Conservation (phyloP, 2,329 filamentous ascomycete genomes). For the Allantophomopsis lycopodina region DNA sequence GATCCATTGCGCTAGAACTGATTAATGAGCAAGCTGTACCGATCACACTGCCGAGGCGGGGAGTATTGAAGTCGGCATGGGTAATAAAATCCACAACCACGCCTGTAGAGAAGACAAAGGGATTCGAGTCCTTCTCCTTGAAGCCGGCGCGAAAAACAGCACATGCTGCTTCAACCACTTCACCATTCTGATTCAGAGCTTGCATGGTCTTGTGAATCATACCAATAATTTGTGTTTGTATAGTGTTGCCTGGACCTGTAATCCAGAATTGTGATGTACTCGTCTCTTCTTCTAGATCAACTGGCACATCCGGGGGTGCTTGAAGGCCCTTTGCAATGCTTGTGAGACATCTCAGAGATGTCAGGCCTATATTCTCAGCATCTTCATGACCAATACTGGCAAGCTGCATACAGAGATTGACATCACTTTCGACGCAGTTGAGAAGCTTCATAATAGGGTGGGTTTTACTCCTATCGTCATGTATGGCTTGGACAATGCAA, state of each 20-base stretch:
- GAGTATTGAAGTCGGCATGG: conserved; percentile 42
- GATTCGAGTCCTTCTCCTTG: conserved; percentile 58
- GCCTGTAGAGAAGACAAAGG: conserved; percentile 59
- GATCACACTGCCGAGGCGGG: conserved; percentile 54
- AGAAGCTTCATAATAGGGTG: conserved; percentile 43
- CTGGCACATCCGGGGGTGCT: conserved; percentile 47
- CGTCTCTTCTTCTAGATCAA: conserved; percentile 45
- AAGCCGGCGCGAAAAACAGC: conserved; percentile 61
- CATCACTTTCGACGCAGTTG: conserved; percentile 46
- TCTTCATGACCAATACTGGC: conserved; percentile 13
- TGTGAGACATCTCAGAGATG: conserved; percentile 51
- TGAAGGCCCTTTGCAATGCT: conserved; percentile 63
- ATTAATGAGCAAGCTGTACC: conserved; percentile 60
- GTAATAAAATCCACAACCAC: conserved; percentile 55
- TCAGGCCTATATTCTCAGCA: conserved; percentile 20
- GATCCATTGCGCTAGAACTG: conserved; percentile 37
- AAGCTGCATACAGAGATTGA: conserved; percentile 24
- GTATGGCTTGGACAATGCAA: conserved; percentile 60
- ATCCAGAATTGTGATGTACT: conserved; percentile 30
- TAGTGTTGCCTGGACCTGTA: conserved; percentile 27
- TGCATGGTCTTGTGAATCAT: conserved; percentile 34
- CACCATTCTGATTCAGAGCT: conserved; percentile 44
- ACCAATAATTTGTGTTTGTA: conserved; percentile 35
- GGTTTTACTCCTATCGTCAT: conserved; percentile 39
- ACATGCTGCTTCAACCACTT: conserved; percentile 61